A percentile compares a stretch with the other conserved stretches of the same genome.
Evolutionary conservation across 805 yeast genomes (phyloP).

Genomic region (Lachancea nothofagi): DNA sequence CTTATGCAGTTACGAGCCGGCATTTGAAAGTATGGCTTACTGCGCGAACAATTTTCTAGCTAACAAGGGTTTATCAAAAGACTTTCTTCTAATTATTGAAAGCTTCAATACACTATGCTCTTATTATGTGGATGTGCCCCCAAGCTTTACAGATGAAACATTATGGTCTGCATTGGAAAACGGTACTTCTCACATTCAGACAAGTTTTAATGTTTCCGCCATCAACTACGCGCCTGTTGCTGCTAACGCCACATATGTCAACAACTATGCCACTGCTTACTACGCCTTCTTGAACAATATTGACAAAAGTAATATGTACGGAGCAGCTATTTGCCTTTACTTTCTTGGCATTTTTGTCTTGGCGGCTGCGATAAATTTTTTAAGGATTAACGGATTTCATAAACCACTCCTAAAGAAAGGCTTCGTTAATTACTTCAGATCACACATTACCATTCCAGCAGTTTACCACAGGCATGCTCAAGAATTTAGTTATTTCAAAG

Average conservation of each 20-base stretch:
- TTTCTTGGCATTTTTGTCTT: not conserved
- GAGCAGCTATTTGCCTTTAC: not conserved
- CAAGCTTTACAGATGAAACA: not conserved
- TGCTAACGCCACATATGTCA: not conserved
- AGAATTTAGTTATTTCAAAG: conserved; percentile 10
- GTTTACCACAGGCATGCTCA: conserved; percentile 18
- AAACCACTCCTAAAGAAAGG: not conserved
- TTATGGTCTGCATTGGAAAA: not conserved
- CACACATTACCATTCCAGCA: conserved; percentile 16
- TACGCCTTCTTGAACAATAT: not conserved
- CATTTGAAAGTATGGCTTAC: not conserved
- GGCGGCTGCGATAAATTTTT: not conserved
- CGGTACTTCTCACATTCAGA: not conserved
- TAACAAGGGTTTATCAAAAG: not conserved
- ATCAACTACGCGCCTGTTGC: not conserved
- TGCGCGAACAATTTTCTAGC: not conserved
- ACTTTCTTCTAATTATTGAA: not conserved
- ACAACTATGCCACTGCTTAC: not conserved
- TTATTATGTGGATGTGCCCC: not conserved
- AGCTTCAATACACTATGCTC: not conserved
- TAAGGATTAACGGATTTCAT: not conserved
- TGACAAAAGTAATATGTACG: not conserved
- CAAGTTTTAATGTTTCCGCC: not conserved
- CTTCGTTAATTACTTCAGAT: conserved; percentile 11
- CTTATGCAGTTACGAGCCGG: not conserved